phyloP scores from a whole-genome alignment of 306 rosid species.

The Biancaea sappan region DNA sequence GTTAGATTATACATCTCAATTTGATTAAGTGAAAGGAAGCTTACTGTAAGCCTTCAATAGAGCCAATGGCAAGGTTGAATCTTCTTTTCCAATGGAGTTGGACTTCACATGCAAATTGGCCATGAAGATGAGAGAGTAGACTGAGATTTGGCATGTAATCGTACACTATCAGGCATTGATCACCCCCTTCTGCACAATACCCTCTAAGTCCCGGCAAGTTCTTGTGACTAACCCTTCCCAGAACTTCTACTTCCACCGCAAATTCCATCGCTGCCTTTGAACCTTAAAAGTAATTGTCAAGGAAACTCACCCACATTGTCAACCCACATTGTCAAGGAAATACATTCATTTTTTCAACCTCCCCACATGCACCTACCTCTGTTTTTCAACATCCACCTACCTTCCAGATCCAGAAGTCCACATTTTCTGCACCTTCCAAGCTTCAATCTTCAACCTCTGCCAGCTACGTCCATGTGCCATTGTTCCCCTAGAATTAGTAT shows the following conservation, averaged over 20 bases:
- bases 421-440: too few relatives aligned
- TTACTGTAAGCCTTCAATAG: constrained; percentile 83
- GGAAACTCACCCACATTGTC: too few relatives aligned
- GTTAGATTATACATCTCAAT: too few relatives aligned
- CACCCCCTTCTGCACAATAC: constrained; percentile 78
- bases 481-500: too few relatives aligned
- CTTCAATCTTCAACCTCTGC: too few relatives aligned
- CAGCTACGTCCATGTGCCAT: too few relatives aligned
- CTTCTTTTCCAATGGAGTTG: constrained; percentile 76
- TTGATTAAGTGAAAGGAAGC: constrained; percentile 29
- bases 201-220: constrained; percentile 82
- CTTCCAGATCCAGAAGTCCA: too few relatives aligned
- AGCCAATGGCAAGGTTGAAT: constrained; percentile 81
- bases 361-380: too few relatives aligned
- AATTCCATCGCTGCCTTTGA: constrained; percentile 94
- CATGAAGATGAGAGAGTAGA: constrained; percentile 87
- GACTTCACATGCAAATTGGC: constrained; percentile 62
- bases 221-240: constrained; percentile 90
- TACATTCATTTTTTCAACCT: too few relatives aligned
- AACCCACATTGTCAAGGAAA: too few relatives aligned
- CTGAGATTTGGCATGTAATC: constrained; percentile 97
- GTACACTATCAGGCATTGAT: constrained; percentile 82
- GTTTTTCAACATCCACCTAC: too few relatives aligned
- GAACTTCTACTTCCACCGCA: constrained; percentile 94
- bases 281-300: too few relatives aligned